Base-by-base conservation (phyloP, 441 rosid species). In the Francoa sonchifolia region DNA sequence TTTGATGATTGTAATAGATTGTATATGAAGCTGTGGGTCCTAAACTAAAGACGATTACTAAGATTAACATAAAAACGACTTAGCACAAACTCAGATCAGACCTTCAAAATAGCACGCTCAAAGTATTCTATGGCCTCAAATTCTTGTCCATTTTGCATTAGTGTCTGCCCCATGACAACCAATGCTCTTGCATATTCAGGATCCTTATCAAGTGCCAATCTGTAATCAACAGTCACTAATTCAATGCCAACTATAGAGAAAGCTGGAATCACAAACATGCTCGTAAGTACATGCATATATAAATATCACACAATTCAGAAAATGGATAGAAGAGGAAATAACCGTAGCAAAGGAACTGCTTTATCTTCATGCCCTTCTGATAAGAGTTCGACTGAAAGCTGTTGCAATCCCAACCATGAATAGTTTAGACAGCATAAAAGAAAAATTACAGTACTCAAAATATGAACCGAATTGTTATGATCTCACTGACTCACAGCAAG, bases 371-470 rank as follows among this genome's bases (percentile, higher is more conserved):
- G 60, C 45, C 69, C 77, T 55, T 56, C 56, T 15, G 93, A 66
- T 55, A 74, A 43, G 53, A 59, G 69, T 61, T 62, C 59, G 29
- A 69, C 69, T 51, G 98, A 77, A 10, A 85, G 71, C 96, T 89
- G 78, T 50, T 41, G 59, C 33, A 67, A 55, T 38, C 39, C 31
- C 48, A 59, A 55, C 14, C n/a, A 57, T n/a, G 31, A 59, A 23
- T 50, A 55, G 3, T 44, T 49, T 28, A 59, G 36, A 35, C 15
- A 48, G 31, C 19, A 3, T 27, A 3, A 11, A 56, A 46, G 15
- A 11, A 45, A 42, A 51, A 23, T 20, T 18, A 36, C 14, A 10
- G 31, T 12, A 48, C 16, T 26, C 47, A 45, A 25, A 54, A 29
- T 22, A 40, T 32, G 16, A 45, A 50, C 40, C 22, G 21, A n/a